These are phyloP conservation scores for Cytidiella melzeri DNA, from an alignment of 768 basidiomycete genomes.

Conservation along the genomic window DNA sequence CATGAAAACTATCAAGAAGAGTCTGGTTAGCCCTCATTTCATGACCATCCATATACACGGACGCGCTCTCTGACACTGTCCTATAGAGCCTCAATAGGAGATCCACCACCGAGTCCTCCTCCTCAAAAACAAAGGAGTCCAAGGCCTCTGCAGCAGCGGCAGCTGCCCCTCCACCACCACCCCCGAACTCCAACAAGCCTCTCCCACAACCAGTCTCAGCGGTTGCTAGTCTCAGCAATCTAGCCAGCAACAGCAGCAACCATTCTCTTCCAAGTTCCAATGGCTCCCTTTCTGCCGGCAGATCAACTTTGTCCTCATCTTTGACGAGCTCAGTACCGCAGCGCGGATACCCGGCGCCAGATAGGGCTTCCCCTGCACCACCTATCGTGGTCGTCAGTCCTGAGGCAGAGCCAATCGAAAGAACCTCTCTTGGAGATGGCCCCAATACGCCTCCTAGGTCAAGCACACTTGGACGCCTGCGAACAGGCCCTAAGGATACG, in stretches of 20 bases:
- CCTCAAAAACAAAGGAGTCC: conserved; percentile 63
- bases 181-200: conserved; percentile 60
- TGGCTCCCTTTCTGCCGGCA: conserved; percentile 26
- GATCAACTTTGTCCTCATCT: conserved; percentile 33
- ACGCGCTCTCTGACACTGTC: conserved; percentile 16
- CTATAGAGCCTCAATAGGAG: conserved; percentile 57
- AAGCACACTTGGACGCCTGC: conserved; percentile 65
- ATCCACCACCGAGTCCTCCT: conserved; percentile 60
- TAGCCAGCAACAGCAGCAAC: conserved; percentile 32
- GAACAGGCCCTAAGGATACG: conserved; percentile 87
- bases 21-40: conserved; percentile 42
- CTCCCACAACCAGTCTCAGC: conserved; percentile 46
- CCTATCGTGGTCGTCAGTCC: conserved; percentile 85
- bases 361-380: conserved; percentile 51
- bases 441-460: conserved; percentile 63
- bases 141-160: conserved; percentile 37
- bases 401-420: conserved; percentile 47
- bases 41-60: conserved; percentile 9
- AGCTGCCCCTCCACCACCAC: conserved; percentile 49
- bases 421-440: conserved; percentile 23
- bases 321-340: conserved; percentile 39
- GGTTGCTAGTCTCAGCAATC: conserved; percentile 29
- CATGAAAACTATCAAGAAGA: conserved; percentile 87
- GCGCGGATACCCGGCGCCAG: conserved; percentile 48
- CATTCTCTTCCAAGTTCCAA: conserved; percentile 37